Percentiles rank a stretch among this genome's conserved stretches.
Conservation (phyloP, 208 protist genomes). For the Leishmania mexicana region DNA sequence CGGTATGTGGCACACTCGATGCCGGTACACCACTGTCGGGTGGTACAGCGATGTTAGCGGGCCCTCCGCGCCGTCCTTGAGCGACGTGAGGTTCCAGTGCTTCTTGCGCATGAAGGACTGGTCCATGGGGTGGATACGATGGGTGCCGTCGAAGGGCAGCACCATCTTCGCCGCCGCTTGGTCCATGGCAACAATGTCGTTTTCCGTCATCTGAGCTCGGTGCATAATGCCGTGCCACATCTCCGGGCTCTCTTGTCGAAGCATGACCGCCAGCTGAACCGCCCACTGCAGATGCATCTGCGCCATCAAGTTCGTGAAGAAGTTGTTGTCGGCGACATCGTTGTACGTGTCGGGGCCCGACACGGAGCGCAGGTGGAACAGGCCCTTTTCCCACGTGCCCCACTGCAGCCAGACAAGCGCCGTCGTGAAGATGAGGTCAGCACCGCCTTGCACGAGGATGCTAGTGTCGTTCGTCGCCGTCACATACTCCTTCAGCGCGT, state of each 20-base stretch:
- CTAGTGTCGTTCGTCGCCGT: constrained; percentile 78
- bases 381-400: constrained; percentile 82
- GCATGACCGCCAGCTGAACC: constrained; percentile 56
- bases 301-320: constrained; percentile 93
- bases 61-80: constrained; percentile 40
- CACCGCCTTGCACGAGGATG: constrained; percentile 78
- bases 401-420: constrained; percentile 87
- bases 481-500: constrained; percentile 81
- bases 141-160: constrained; percentile 77
- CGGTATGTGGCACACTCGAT: constrained; percentile 82
- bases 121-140: constrained; percentile 86
- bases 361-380: constrained; percentile 86
- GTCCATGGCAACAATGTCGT: constrained; percentile 79
- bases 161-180: constrained; percentile 72
- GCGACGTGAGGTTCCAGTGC: constrained; percentile 72
- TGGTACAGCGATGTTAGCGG: constrained; percentile 72
- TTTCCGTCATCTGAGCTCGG: constrained; percentile 64
- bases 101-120: constrained; percentile 89
- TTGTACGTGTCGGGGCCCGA: constrained; percentile 89
- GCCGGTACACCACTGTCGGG: constrained; percentile 84
- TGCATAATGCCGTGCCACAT: constrained; percentile 73
- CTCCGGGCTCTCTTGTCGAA: constrained; percentile 56
- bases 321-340: constrained; percentile 88
- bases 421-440: constrained; percentile 82
- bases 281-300: constrained; percentile 87